Conservation (phyloP, 176 grass and related monocot genomes). For the Paspalum notatum region DNA sequence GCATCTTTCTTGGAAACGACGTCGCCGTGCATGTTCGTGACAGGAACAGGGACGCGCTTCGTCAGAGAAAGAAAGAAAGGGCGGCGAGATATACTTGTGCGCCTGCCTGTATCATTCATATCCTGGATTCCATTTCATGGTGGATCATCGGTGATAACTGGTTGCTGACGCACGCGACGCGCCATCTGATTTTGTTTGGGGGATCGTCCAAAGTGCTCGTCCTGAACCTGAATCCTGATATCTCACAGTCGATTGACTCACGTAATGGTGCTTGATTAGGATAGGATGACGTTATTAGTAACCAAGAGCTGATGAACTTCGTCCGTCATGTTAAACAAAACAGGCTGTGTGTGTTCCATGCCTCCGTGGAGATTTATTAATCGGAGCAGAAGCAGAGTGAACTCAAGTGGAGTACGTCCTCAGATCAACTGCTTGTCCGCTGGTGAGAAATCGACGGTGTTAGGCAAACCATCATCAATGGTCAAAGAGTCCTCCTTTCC, state of each 20-base stretch:
- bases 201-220: no score
- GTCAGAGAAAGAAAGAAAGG: background rate
- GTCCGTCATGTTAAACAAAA: no score
- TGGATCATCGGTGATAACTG: background rate
- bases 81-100: background rate
- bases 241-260: no score
- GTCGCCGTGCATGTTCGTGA: background rate
- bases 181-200: background rate
- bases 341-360: no score
- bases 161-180: background rate
- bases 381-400: no score
- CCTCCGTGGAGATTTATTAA: background rate
- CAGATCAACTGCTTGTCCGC: background rate
- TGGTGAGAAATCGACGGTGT: background rate
- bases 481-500: no score
- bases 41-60: background rate
- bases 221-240: no score
- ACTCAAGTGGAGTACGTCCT: no score
- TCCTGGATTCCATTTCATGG: background rate
- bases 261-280: no score
- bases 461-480: background rate
- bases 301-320: no score
- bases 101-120: no score
- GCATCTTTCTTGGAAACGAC: slow-evolving; percentile 28
- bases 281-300: no score